phyloP scores from a whole-genome alignment of 1,284 basidiomycete genomes.

The Sporisorium exsertum region DNA sequence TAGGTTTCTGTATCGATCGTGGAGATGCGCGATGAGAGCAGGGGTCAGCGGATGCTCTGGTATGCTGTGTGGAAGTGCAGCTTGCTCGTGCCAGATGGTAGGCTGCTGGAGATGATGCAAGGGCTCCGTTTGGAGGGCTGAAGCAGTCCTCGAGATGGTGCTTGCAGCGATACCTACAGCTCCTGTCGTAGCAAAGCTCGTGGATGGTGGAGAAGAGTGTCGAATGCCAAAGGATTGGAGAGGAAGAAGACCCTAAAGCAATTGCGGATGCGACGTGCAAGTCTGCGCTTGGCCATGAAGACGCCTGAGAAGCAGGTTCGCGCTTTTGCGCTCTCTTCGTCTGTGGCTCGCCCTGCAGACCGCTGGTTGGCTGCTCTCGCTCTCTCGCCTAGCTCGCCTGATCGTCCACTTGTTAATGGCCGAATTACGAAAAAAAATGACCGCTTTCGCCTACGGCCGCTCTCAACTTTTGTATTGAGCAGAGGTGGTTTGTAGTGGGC shows the following conservation, averaged over 20 bases:
- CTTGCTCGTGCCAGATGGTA: background rate
- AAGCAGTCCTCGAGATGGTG: background rate
- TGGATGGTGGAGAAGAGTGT: background rate
- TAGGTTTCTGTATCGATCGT: background rate
- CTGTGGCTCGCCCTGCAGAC: background rate
- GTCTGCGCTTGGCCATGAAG: conserved; percentile 25
- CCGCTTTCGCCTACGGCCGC: too few relatives aligned
- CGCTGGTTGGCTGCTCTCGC: background rate
- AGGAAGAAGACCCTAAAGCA: conserved; percentile 7
- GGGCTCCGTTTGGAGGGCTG: background rate
- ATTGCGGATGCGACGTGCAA: conserved; percentile 27
- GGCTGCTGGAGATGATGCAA: background rate
- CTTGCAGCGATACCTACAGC: conserved; percentile 22
- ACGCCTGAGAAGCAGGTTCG: conserved; percentile 19
- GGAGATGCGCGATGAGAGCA: background rate
- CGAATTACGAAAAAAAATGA: background rate
- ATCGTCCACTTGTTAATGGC: conserved; percentile 14
- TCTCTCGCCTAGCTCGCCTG: conserved; percentile 21
- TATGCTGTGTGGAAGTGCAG: conserved; percentile 11
- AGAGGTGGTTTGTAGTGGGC: background rate
- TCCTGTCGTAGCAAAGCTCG: conserved; percentile 21
- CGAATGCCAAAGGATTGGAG: conserved; percentile 14
- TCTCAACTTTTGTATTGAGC: conserved; percentile 1
- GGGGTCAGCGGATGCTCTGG: conserved; percentile 14
- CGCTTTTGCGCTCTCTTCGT: conserved; percentile 8